Conservation (phyloP, 2,329 filamentous ascomycete species). For the Ilyonectria mors-panacis region DNA sequence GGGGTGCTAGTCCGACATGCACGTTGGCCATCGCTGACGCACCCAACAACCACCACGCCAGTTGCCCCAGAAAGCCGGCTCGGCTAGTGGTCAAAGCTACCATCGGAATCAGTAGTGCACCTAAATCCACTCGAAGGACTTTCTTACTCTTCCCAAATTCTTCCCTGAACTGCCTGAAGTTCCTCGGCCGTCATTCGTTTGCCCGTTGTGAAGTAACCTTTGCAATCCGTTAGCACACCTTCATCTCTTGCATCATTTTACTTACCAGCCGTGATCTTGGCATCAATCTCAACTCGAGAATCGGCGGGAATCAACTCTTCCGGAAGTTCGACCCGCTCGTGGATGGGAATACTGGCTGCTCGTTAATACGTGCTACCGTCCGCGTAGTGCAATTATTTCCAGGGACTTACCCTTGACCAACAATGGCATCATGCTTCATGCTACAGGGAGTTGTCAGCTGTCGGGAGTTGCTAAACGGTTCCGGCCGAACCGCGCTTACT, state of each 20-base stretch:
- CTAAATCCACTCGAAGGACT: conserved; percentile 27
- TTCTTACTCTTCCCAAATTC: conserved; percentile 87
- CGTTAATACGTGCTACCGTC: conserved; percentile 31
- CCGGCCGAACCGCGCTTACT: conserved; percentile 68
- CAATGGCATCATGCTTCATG: conserved; percentile 93
- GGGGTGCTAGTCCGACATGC: conserved; percentile 45
- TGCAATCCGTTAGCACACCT: conserved; percentile 37
- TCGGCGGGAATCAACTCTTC: conserved; percentile 95
- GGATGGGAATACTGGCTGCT: conserved; percentile 79
- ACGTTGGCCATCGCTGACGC: conserved; percentile 43
- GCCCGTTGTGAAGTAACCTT: conserved; percentile 86
- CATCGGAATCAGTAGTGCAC: conserved; percentile 41
- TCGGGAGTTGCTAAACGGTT: conserved; percentile 42
- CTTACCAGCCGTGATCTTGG: conserved; percentile 95
- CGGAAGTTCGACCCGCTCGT: conserved; percentile 91
- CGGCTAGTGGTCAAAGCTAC: conserved; percentile 60
- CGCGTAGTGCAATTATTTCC: conserved; percentile 11
- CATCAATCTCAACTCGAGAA: conserved; percentile 97
- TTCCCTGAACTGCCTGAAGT: conserved; percentile 86
- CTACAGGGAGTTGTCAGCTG: conserved; percentile 61
- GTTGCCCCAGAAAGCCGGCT: conserved; percentile 23
- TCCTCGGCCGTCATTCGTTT: conserved; percentile 92
- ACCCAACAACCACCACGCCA: conserved; percentile 30
- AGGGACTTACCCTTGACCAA: conserved; percentile 78
- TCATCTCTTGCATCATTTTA: conserved; percentile 34